Base-by-base conservation (phyloP, 1,284 basidiomycete genomes). In the Cystobasidium sp. region DNA sequence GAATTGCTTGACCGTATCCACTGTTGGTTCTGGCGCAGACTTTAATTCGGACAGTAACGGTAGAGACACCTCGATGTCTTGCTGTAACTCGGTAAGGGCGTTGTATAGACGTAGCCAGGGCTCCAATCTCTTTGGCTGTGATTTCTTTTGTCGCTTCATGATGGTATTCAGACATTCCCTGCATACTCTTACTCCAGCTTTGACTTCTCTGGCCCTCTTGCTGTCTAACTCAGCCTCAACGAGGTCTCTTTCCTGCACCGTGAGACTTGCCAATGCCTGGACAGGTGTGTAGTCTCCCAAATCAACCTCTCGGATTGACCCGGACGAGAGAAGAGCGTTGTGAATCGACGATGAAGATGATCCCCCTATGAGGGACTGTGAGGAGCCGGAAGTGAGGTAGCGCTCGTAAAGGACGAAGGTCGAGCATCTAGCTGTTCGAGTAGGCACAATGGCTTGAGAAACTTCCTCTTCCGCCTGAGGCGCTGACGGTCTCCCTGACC, bases 11-110 rank as follows among this genome's bases (percentile, higher is more conserved):
- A 74, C 66, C 22, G 47, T 43, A 10, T 74, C 53, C 2, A 68
- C 66, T 31, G 72, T 68, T 3, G 64, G 64, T 2, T 68, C 51
- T 6, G 55, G 37, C 10, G 20, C 85, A 12, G 87, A 78, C 39
- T 89, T 81, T 62, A 89, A 84, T 77, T 91, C 90, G 73, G 91
- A 89, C 78, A 91, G 91, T 68, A 88, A 86, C 0, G 90, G 89
- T 20, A 92, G 84, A 7, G 86, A 81, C 39, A 87, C 86, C 74
- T 89, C 87, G 24, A 92, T 91, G 76, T 89, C 93, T 77, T 88
- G 82, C 83, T 99, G 94, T 4, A 97, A 84, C 31, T 82, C 82
- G 47, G 92, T 84, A 70, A 98, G 89, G 12, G 68, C 55, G 20
- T 31, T 85, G 55, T 86, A 85, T 0, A 86, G 85, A 31, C 92